Evolutionary conservation across 2,329 filamentous ascomycete genomes (phyloP).

Genomic region (Gnomoniopsis sp.): DNA sequence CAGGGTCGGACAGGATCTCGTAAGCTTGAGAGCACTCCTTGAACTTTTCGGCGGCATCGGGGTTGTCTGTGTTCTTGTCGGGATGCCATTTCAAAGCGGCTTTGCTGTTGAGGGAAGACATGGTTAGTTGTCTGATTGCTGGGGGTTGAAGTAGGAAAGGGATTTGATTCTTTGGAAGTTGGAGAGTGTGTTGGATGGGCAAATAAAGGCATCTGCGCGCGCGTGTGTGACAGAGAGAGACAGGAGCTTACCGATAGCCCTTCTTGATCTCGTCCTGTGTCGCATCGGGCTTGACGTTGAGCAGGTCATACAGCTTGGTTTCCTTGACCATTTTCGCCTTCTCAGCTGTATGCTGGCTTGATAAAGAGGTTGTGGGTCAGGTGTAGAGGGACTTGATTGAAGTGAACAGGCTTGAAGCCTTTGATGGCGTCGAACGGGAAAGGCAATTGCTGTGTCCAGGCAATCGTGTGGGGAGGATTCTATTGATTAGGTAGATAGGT

Average conservation of each 20-base stretch:
- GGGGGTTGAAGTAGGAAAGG: neutral
- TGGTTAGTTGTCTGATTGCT: conserved; percentile 31
- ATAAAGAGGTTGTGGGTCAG: neutral
- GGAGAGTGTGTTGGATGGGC: neutral
- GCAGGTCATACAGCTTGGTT: conserved; percentile 88
- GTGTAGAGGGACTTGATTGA: neutral
- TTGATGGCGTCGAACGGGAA: neutral
- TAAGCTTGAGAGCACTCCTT: conserved; percentile 98
- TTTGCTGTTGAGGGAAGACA: conserved; percentile 54
- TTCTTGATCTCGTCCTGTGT: conserved; percentile 96
- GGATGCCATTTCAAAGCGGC: conserved; percentile 89
- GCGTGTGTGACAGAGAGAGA: neutral
- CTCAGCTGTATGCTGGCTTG: neutral
- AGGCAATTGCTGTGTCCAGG: neutral
- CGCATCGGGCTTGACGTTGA: conserved; percentile 75
- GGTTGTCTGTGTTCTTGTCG: conserved; percentile 96
- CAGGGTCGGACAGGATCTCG: conserved; percentile 94
- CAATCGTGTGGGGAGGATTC: too few species aligned
- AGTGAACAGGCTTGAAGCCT: conserved; percentile 11
- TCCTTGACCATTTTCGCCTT: conserved; percentile 77
- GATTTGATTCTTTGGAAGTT: neutral
- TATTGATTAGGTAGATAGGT: too few species aligned
- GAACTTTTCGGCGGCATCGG: conserved; percentile 85
- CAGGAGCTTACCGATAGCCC: conserved; percentile 69
- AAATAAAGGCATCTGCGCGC: neutral